Evolutionary conservation across 1,139 yeast genomes (phyloP).

Genomic region (Blastobotrys persicus): DNA sequence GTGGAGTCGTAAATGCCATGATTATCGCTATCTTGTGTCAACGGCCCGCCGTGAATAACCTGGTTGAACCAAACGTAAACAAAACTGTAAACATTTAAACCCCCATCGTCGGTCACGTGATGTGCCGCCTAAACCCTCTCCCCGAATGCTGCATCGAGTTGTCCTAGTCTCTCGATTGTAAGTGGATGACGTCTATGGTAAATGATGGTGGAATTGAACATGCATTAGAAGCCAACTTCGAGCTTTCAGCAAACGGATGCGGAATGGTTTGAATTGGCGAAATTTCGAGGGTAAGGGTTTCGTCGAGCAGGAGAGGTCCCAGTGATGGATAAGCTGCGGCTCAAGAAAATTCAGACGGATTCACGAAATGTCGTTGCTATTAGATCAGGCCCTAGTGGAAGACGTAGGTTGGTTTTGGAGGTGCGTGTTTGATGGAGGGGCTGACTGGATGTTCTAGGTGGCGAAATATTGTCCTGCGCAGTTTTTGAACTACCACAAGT

Average conservation of each 20-base stretch:
- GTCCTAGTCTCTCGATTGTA: too few relatives aligned
- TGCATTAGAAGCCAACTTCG: not conserved
- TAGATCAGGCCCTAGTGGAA: slow-evolving; percentile 55
- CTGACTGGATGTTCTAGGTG: slow-evolving; percentile 39
- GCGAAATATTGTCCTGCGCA: slow-evolving; percentile 65
- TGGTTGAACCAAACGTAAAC: not conserved
- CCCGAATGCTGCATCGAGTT: too few relatives aligned
- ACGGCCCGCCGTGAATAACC: not conserved
- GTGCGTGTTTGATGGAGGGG: not conserved
- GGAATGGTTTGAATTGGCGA: too few relatives aligned
- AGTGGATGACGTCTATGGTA: too few relatives aligned
- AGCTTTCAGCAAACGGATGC: too few relatives aligned
- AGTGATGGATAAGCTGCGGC: not conserved
- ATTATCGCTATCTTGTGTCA: not conserved
- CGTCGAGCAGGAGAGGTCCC: not conserved
- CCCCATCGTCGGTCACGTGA: not conserved
- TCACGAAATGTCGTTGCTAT: slow-evolving; percentile 42
- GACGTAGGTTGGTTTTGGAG: slow-evolving; percentile 42
- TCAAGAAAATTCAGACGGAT: not conserved
- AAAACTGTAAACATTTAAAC: not conserved
- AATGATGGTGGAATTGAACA: not conserved
- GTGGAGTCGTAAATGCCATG: slow-evolving; percentile 15
- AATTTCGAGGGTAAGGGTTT: not conserved
- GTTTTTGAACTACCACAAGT: slow-evolving; percentile 62
- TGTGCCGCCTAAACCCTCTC: too few relatives aligned